Conservation (phyloP, 2,329 filamentous ascomycete species). For the Coleophoma cylindrospora region DNA sequence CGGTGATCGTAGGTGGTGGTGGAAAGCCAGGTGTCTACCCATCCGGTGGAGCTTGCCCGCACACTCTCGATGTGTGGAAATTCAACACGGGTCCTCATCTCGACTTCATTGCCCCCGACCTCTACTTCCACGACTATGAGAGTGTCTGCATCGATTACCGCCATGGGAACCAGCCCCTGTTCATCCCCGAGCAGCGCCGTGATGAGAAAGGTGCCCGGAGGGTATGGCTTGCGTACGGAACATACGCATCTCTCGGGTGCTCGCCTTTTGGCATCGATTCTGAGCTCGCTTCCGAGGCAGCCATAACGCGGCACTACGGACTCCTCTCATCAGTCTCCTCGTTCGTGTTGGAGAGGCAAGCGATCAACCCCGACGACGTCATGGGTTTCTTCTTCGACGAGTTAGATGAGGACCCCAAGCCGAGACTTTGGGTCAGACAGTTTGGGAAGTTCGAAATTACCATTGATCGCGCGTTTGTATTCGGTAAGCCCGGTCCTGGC, state of each 20-base stretch:
- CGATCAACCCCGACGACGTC: too few species aligned
- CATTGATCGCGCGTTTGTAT: too few species aligned
- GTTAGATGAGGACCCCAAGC: background rate
- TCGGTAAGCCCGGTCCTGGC: too few species aligned
- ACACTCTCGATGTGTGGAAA: slow-evolving; percentile 34
- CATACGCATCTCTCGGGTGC: slow-evolving; percentile 32
- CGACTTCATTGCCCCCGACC: slow-evolving; percentile 40
- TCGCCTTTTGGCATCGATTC: slow-evolving; percentile 36
- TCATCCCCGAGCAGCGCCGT: slow-evolving; percentile 47
- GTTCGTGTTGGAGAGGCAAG: too few species aligned
- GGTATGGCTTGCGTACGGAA: slow-evolving; percentile 36
- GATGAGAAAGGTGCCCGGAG: slow-evolving; percentile 39
- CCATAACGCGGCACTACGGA: slow-evolving; percentile 2
- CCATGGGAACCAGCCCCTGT: slow-evolving; percentile 37
- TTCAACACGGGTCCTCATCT: slow-evolving; percentile 32
- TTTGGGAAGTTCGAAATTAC: too few species aligned
- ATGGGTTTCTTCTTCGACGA: background rate
- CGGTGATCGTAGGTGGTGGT: slow-evolving; percentile 30
- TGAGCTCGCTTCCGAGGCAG: background rate
- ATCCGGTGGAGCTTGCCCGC: slow-evolving; percentile 28
- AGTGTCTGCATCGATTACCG: slow-evolving; percentile 36
- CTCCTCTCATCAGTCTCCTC: too few species aligned
- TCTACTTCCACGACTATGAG: slow-evolving; percentile 44
- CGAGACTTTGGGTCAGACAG: background rate
- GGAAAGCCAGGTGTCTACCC: slow-evolving; percentile 30